Percentiles rank a stretch among this genome's conserved stretches.
phyloP scores from a whole-genome alignment of 1,284 basidiomycete genomes.

The Melampsora americana region DNA sequence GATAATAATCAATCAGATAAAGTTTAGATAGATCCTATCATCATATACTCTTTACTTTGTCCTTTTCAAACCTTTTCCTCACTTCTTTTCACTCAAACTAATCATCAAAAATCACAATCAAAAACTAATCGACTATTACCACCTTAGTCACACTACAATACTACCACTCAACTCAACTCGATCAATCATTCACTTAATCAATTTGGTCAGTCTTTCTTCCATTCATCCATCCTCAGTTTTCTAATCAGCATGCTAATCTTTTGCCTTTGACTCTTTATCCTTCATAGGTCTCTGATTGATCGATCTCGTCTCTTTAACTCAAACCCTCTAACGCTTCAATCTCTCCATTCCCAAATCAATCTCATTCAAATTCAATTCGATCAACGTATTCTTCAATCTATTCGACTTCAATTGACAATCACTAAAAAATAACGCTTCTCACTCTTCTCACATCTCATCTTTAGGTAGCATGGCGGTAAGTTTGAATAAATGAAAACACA shows the following conservation, averaged over 20 bases:
- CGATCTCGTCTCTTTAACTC: neutral
- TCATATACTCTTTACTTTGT: too few relatives aligned
- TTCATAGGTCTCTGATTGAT: neutral
- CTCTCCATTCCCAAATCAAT: neutral
- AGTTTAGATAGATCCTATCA: too few relatives aligned
- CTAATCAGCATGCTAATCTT: neutral
- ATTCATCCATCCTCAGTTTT: neutral
- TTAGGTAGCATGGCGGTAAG: neutral
- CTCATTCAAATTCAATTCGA: neutral
- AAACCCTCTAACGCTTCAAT: neutral
- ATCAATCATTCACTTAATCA: neutral
- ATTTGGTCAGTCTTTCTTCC: neutral
- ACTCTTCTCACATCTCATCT: neutral
- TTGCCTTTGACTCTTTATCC: neutral
- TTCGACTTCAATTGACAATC: neutral
- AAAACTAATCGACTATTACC: too few relatives aligned
- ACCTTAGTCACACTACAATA: too few relatives aligned
- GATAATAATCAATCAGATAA: too few relatives aligned
- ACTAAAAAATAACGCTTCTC: neutral
- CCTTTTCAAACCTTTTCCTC: too few relatives aligned
- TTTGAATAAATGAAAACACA: too few relatives aligned
- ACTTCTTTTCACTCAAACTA: too few relatives aligned
- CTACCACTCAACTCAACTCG: neutral
- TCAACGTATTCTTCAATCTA: neutral
- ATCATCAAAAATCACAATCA: too few relatives aligned